Percentiles rank a stretch among this genome's conserved stretches.
These are phyloP conservation scores for Fagopyrum tataricum DNA, from an alignment of 148 eudicot genomes.

Conservation along the genomic window DNA sequence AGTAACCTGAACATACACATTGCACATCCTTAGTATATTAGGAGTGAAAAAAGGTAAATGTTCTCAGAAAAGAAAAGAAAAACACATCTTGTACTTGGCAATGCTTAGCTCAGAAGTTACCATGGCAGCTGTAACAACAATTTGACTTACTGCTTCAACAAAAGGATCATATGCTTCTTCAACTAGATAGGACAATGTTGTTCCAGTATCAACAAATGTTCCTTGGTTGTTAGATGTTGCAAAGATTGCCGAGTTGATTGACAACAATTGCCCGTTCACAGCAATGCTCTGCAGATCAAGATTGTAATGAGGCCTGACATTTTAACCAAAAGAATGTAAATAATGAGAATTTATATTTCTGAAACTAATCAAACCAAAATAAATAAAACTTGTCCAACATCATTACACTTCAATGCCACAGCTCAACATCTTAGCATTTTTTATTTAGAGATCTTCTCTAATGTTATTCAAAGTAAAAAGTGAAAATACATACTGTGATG, in stretches of 20 bases:
- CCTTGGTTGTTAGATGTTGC: conserved; percentile 67
- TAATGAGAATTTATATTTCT: not conserved
- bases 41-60: not conserved
- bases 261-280: conserved; percentile 68
- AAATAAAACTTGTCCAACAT: not conserved
- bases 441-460: not conserved
- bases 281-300: conserved; percentile 70
- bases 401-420: not conserved
- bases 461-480: conserved; percentile 8
- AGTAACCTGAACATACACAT: conserved; percentile 2
- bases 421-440: not conserved
- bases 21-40: not conserved
- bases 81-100: not conserved
- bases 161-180: conserved; percentile 88
- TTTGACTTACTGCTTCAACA: conserved; percentile 62
- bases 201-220: conserved; percentile 92
- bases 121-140: not conserved
- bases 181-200: conserved; percentile 82
- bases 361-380: not conserved
- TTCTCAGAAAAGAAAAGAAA: not conserved
- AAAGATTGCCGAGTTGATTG: conserved; percentile 65
- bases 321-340: not conserved
- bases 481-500: conserved; percentile 80
- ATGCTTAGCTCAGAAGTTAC: not conserved
- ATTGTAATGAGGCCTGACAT: conserved; percentile 88